Base-by-base conservation (phyloP, 169 alveolate species). In the Eimeria mitis region DNA sequence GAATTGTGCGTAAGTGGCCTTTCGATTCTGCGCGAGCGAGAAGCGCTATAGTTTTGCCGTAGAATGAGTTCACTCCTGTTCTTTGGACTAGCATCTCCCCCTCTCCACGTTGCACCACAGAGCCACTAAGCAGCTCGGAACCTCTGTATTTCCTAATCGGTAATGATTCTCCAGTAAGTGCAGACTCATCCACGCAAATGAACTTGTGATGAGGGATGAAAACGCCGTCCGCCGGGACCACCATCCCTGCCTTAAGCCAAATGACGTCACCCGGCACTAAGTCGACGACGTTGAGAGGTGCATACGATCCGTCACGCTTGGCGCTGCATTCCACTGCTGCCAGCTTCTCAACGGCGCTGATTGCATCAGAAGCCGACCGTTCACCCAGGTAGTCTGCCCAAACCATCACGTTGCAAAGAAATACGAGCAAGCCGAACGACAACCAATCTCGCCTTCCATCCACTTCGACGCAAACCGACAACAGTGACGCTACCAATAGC, bases 201-300 rank as follows among this genome's bases (percentile, higher is more conserved):
- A 95, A 90, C 56, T 97, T 97, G 85, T 96, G 95, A n/a, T 98
- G 97, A 52, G 97, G 98, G 44, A 98, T 83, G 89, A 92, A 75
- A 25, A 83, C 83, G 28, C 96, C 97, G 70, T 95, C 97, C 49
- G 97, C 97, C 16, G 97, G 97, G 25, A 95, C 81, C 23, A 90
- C 87, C 76, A 97, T 98, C 54, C 99, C 99, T n/a, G 97, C 97
- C 89, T 96, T 97, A 3, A 98, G 94, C 70, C 96, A 75, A n/a
- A 98, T 96, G 52, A 98, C 96, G 92, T 98, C 99, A n/a, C 99
- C 99, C 8, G 98, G 99, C 44, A 98, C 97, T 49, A 98, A 85
- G 9, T 97, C 98, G 40, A 95, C 96, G 52, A 97, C 97, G 52
- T 96, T 78, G 63, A 95, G 37, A 31, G 97, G 68, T 23, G 52